Evolutionary conservation across 1,139 yeast genomes (phyloP).

Genomic region (Magnusiomyces ingens): DNA sequence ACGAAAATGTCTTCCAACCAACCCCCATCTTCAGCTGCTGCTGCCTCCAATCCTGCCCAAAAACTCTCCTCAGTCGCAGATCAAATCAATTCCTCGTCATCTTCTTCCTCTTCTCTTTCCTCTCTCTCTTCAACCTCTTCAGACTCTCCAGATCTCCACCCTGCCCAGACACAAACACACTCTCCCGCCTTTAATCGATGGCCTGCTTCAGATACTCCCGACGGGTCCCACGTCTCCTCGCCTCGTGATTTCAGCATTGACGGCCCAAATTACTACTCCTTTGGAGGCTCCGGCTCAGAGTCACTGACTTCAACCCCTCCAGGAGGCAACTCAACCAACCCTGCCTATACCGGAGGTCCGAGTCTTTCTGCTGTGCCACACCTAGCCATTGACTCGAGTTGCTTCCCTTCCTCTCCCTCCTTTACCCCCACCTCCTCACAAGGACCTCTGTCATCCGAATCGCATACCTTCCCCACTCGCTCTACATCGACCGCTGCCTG

Average conservation of each 20-base stretch:
- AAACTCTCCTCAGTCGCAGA: too few relatives aligned
- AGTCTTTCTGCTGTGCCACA: too few relatives aligned
- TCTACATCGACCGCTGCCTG: too few relatives aligned
- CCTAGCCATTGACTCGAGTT: too few relatives aligned
- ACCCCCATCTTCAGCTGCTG: too few relatives aligned
- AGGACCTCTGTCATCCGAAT: too few relatives aligned
- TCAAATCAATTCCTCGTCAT: background rate
- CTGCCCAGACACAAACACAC: background rate
- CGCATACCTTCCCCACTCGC: too few relatives aligned
- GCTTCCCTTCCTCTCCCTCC: background rate
- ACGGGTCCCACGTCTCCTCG: conserved; percentile 11
- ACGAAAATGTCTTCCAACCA: too few relatives aligned
- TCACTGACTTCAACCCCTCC: conserved; percentile 1
- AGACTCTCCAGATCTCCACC: background rate
- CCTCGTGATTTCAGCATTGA: conserved; percentile 6
- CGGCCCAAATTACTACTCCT: conserved; percentile 1
- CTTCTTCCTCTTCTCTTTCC: background rate
- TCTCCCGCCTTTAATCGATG: conserved; percentile 12
- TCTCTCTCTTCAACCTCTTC: background rate
- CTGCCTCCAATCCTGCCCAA: too few relatives aligned
- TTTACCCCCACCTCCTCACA: too few relatives aligned
- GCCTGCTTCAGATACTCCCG: conserved; percentile 16
- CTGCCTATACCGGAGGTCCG: too few relatives aligned
- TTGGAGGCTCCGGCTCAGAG: conserved; percentile 9
- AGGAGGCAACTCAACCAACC: too few relatives aligned